Evolutionary conservation across 1,284 basidiomycete species (phyloP), one percentile per base, ranked within the genome.

Genomic region (Ustilago xerochloae): DNA sequence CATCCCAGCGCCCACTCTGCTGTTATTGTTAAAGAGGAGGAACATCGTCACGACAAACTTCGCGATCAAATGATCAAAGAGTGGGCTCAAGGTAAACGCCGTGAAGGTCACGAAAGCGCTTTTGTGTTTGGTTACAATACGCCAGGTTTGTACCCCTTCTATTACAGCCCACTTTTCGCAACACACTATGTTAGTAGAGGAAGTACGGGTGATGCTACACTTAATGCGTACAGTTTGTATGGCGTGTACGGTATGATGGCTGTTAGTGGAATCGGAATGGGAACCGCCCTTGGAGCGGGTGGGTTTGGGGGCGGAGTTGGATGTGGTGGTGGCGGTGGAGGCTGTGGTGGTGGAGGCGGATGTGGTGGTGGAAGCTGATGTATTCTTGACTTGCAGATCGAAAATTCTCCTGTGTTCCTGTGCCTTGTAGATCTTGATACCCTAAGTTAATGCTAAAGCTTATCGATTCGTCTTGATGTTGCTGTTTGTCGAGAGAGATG

Each of bases 61-160:
- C 60, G 62, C 16, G 58, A 63, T 20, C 35, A 62, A 18, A 67
- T 71, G 68, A 54, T 58, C 20, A 48, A 46, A 18, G 68, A 71
- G 52, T 64, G 68, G 73, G 56, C 58, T 16, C 55, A 60, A 33
- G 63, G 64, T 32, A 67, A 70, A 45, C 67, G 68, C 29, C 67
- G 73, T n/a, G 59, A 71, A 38, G 64, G 67, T 9, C 72, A 75
- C 52, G 59, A 60, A 35, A 63, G 66, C 36, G 65, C 71, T 35
- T 73, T 73, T 58, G 70, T 68, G 61, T 59, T 68, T 18, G 70
- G 65, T 4, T 73, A 73, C 65, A 59, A 68, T 65, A 62, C 61
- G 2, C 60, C 65, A 3, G 72, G 67, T n/a, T 48, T 72, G 8
- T 71, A 72, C 28, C 66, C 73, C 5, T 68, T 72, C 45, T 58